Base-by-base conservation (phyloP, 345 rosid genomes). In the Microcos paniculata region DNA sequence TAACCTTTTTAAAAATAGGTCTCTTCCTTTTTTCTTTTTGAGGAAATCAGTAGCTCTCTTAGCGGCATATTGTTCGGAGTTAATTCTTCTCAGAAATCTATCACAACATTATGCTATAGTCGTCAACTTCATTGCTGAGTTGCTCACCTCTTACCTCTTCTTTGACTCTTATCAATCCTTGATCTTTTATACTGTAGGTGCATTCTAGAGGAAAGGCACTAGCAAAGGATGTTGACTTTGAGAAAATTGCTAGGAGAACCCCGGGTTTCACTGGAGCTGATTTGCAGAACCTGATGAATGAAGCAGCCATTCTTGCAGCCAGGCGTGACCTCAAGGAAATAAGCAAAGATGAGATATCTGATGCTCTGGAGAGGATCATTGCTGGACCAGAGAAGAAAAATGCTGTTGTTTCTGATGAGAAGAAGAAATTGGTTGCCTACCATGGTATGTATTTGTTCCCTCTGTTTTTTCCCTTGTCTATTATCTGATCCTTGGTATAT, bases 331-430 rank as follows among this genome's bases (percentile, higher is more conserved):
- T 96, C 19, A 96, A 96, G 91, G 98, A 96, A 84, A 93, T 96
- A 67, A 96, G 98, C 85, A 93, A 96, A 69, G 99, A 96, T 56
- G 99, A 93, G 83, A 96, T 96, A 71, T 87, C 97, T 0, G 99
- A 96, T 90, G 99, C 98, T 62, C 84, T 93, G 23, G 99, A 96
- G 86, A 89, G 99, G 83, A 96, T 96, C 70, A 96, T 93, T 83
- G 99, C 98, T 40, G 98, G 99, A 72, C 99, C 99, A 8, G 99
- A 96, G 86, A 96, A 93, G 90, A 96, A 96, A 78, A 96, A 93
- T 78, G 98, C 97, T 28, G 98, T 96, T 19, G 97, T 96, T 75
- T 89, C 98, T 4, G 99, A 93, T 0, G 97, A 92, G 76, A 96
- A 93, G 87, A 93, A 92, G 83, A 93, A 87, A 80, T 79, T 96